A percentile compares a stretch with the other conserved stretches of the same genome.
phyloP scores from a whole-genome alignment of 1,284 basidiomycete genomes.

The Rhodofomes roseus region DNA sequence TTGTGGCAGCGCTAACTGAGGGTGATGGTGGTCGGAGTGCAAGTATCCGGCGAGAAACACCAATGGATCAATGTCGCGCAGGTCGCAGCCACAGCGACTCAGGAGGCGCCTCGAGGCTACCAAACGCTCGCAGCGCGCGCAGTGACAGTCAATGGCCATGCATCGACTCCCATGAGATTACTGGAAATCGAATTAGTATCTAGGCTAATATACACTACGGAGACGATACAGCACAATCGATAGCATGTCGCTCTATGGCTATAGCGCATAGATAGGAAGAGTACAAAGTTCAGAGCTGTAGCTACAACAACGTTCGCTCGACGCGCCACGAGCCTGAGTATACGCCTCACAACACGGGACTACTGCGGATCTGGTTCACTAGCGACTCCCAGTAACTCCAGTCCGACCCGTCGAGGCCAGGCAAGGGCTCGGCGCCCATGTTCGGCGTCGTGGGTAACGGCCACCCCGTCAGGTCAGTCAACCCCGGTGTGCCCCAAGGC shows the following conservation, averaged over 20 bases:
- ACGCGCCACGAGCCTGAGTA: background rate
- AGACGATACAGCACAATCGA: background rate
- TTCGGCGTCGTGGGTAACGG: conserved; percentile 25
- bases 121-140: background rate
- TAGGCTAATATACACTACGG: background rate
- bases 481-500: conserved; percentile 60
- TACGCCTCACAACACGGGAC: conserved; percentile 28
- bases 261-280: background rate
- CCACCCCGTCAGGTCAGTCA: conserved; percentile 60
- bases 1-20: background rate
- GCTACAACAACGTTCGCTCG: background rate
- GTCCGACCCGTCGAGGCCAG: conserved; percentile 61
- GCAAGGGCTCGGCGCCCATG: conserved; percentile 25
- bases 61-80: background rate
- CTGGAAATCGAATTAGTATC: background rate
- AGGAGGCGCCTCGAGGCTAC: background rate
- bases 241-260: background rate
- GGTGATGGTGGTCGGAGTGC: background rate
- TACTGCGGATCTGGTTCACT: conserved; percentile 70
- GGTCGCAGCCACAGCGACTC: background rate
- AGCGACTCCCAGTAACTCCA: conserved; percentile 81
- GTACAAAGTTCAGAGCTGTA: background rate
- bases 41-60: background rate
- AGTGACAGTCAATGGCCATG: background rate
- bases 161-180: background rate